A percentile compares a stretch with the other conserved stretches of the same genome.
Evolutionary conservation across 2,329 filamentous ascomycete species (phyloP).

Genomic region (Apiospora saccharicola): DNA sequence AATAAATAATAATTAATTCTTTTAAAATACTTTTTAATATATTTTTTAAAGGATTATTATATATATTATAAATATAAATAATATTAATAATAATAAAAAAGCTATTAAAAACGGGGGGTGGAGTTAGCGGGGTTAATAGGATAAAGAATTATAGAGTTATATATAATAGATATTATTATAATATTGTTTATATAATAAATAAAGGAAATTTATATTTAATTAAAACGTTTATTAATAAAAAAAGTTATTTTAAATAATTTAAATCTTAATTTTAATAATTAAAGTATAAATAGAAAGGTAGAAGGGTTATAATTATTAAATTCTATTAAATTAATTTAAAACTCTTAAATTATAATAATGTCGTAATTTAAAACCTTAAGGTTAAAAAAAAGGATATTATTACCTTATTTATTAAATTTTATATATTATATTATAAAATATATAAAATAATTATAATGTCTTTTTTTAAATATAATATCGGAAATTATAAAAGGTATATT

Average conservation of each 20-base stretch:
- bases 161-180: neutral
- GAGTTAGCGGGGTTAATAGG: neutral
- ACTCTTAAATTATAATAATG: neutral
- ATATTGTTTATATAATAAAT: neutral
- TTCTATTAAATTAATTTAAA: neutral
- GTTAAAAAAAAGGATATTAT: neutral
- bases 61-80: neutral
- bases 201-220: neutral
- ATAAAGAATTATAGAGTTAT: neutral
- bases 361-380: neutral
- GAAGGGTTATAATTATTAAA: neutral
- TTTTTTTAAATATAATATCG: neutral
- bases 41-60: neutral
- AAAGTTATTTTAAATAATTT: neutral
- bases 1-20: too few relatives aligned
- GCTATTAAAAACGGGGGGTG: neutral
- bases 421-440: slow-evolving; percentile 14
- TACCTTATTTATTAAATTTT: neutral
- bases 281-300: neutral
- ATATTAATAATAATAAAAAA: neutral
- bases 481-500: neutral
- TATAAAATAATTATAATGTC: neutral
- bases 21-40: too few relatives aligned
- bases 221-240: neutral
- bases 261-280: neutral